phyloP scores from a whole-genome alignment of 768 basidiomycete species.

The Trametes elegans region DNA sequence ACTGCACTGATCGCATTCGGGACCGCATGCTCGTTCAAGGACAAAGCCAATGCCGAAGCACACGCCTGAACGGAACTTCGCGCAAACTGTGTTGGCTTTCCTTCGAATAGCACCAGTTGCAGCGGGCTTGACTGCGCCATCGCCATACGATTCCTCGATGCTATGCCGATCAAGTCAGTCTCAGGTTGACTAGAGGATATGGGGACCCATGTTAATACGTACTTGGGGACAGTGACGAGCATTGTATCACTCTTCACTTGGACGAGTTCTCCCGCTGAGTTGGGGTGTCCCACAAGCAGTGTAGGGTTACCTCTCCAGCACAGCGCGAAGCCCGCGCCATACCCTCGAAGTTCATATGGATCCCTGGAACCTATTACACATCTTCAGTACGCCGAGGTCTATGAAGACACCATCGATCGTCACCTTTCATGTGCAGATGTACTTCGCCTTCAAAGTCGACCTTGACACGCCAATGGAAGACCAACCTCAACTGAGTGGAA shows the following conservation, averaged over 20 bases:
- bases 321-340: slow-evolving; percentile 85
- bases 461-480: slow-evolving; percentile 80
- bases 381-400: not conserved
- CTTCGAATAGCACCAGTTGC: not conserved
- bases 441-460: slow-evolving; percentile 69
- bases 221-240: slow-evolving; percentile 86
- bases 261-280: slow-evolving; percentile 72
- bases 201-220: slow-evolving; percentile 33
- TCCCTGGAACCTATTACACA: slow-evolving; percentile 70
- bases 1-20: slow-evolving; percentile 60
- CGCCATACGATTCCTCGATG: slow-evolving; percentile 26
- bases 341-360: slow-evolving; percentile 66
- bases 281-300: slow-evolving; percentile 66
- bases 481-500: slow-evolving; percentile 55
- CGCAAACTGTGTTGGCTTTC: slow-evolving; percentile 64
- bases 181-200: not conserved
- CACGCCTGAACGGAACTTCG: slow-evolving; percentile 80
- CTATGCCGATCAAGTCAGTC: slow-evolving; percentile 1
- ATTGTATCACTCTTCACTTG: slow-evolving; percentile 82
- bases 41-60: slow-evolving; percentile 83
- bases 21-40: slow-evolving; percentile 78
- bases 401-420: slow-evolving; percentile 6
- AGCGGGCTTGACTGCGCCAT: not conserved
- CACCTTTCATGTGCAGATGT: slow-evolving; percentile 86
- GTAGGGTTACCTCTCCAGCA: slow-evolving; percentile 78